Base-by-base conservation (phyloP, 139 green algal species). In the Astrephomene gubernaculifera region DNA sequence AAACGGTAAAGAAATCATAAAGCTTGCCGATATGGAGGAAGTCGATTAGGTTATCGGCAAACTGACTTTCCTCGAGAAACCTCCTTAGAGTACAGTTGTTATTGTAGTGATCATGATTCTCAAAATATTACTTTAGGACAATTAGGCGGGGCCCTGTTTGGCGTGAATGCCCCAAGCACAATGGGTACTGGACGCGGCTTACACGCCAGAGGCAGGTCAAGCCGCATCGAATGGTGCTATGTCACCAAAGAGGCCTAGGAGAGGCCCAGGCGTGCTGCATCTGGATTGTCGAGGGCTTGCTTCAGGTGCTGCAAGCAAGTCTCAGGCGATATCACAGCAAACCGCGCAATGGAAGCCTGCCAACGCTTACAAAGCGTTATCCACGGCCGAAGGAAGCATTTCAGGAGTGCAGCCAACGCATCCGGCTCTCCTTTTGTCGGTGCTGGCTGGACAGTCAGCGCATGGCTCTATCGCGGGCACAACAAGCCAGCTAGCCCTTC, bases 141-240 rank as follows among this genome's bases (percentile, higher is more conserved):
- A n/a, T n/a, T n/a, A n/a, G n/a, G n/a, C 17, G 49, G 49, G 49
- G 49, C 49, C 17, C 49, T 17, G 17, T 25, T 57, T 57, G 14
- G 49, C 68, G 22, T 53, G n/a, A n/a, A 75, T 75, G 68, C 68
- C 68, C 41, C 68, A 54, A 39, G 68, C 68, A 7, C 68, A 53
- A 75, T 75, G 68, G 68, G 68, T 75, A 25, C 39, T 75, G 35
- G 68, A 75, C 68, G 65, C 65, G 65, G 65, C 65, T 35, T 72
- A 44, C 38, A 54, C 68, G 38, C 22, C 38, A 36, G 68, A 75
- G 1, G 36, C 12, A 22, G 68, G 2, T 19, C 68, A 75, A 75
- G 39, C 38, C 25, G 35, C 2, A 35, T 52, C 10, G 9, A 75
- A 21, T 54, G 68, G 36, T 4, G 38, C 68, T 19, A 8, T 24